Percentiles rank a stretch among this genome's conserved stretches.
These are phyloP conservation scores for Eucalyptus erythrocorys DNA, from an alignment of 345 rosid genomes.

Conservation along the genomic window DNA sequence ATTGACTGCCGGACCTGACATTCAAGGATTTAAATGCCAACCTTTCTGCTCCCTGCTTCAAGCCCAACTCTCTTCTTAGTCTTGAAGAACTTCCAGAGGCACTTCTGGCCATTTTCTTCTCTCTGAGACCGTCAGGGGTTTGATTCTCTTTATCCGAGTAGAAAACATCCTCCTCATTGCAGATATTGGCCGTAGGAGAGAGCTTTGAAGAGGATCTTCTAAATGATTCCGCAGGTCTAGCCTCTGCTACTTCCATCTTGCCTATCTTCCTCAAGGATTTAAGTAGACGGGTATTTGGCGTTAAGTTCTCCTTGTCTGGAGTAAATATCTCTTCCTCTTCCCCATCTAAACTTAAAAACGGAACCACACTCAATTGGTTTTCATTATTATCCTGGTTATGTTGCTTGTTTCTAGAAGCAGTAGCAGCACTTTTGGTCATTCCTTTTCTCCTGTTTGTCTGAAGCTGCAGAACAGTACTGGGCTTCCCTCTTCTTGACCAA, in stretches of 20 bases:
- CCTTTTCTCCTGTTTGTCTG: slow-evolving; percentile 36
- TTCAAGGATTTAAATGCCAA: slow-evolving; percentile 43
- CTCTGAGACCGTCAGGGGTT: slow-evolving; percentile 18
- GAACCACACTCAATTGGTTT: not conserved
- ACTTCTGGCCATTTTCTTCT: slow-evolving; percentile 10
- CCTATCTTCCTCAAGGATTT: slow-evolving; percentile 33
- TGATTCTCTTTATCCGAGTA: slow-evolving; percentile 39
- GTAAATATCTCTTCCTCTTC: slow-evolving; percentile 49
- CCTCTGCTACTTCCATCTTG: slow-evolving; percentile 23
- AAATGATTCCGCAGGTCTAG: slow-evolving; percentile 4
- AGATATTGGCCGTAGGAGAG: slow-evolving; percentile 9
- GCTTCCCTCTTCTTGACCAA: slow-evolving; percentile 83
- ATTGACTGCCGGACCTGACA: slow-evolving; percentile 12
- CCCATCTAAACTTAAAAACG: slow-evolving; percentile 10
- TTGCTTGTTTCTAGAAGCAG: slow-evolving; percentile 12
- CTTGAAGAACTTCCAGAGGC: slow-evolving; percentile 12
- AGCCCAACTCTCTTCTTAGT: slow-evolving; percentile 11
- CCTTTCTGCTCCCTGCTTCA: slow-evolving; percentile 27
- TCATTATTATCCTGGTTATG: slow-evolving; percentile 7
- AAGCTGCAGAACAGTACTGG: slow-evolving; percentile 37
- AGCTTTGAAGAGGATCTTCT: slow-evolving; percentile 17
- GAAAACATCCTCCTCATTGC: slow-evolving; percentile 14
- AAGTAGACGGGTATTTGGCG: slow-evolving; percentile 40
- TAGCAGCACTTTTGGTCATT: slow-evolving; percentile 10
- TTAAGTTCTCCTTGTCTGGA: slow-evolving; percentile 78